Conservation (phyloP, 495 filamentous ascomycete genomes). For the Xylaria scruposa region DNA sequence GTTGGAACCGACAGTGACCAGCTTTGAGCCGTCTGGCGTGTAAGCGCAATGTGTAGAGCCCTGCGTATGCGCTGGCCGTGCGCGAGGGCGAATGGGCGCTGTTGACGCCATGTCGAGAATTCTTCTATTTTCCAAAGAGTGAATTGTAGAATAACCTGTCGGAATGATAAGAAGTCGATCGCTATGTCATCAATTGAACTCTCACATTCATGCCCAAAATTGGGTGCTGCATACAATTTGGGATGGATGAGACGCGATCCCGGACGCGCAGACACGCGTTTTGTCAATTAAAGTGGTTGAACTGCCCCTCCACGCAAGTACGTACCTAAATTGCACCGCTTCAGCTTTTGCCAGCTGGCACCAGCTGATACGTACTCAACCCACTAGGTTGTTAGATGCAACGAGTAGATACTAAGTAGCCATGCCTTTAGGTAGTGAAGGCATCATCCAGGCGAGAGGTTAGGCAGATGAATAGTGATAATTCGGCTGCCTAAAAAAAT, state of each 20-base stretch:
- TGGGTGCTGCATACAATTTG: not conserved
- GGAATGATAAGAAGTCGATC: not conserved
- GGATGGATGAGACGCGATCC: conserved; percentile 8
- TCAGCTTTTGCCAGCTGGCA: not conserved
- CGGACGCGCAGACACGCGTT: conserved; percentile 9
- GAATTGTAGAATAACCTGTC: not conserved
- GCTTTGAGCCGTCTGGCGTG: conserved; percentile 61
- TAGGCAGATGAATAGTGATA: conserved; percentile 7
- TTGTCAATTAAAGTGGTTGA: conserved; percentile 27
- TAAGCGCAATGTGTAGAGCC: conserved; percentile 62
- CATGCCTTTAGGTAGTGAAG: too few relatives aligned
- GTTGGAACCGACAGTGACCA: conserved; percentile 88
- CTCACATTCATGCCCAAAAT: not conserved
- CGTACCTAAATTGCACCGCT: not conserved
- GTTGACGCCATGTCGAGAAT: conserved; percentile 52
- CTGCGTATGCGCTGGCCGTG: conserved; percentile 59
- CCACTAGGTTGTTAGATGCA: not conserved
- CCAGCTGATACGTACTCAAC: not conserved
- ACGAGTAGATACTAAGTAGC: too few relatives aligned
- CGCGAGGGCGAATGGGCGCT: conserved; percentile 54
- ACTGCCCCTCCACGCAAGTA: conserved; percentile 17
- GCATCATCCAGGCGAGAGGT: not conserved
- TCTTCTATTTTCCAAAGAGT: not conserved
- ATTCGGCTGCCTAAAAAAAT: conserved; percentile 12
- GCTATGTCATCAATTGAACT: conserved; percentile 14